Evolutionary conservation across 192 early-diverging fungal genomes (phyloP), one percentile per base, ranked within the genome.

Genomic region (Backusella circina): DNA sequence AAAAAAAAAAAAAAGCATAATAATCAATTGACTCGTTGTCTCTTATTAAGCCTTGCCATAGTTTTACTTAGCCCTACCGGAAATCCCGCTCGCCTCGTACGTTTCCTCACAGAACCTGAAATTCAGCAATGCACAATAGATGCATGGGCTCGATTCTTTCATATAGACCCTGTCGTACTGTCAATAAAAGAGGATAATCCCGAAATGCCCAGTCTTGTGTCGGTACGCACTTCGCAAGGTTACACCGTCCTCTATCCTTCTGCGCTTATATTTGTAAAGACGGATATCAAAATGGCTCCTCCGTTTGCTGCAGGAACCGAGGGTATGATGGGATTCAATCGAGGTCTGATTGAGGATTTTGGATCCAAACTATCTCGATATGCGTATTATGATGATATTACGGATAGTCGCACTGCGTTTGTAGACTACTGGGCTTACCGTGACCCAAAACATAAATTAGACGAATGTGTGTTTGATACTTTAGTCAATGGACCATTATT

Each of bases 31-130:
- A 57, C 54, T 57, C 12, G 54, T 26, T 57, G 54, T 57, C 54
- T 57, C 54, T 57, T 57, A 57, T 57, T 57, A 57, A 57, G 54
- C 54, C 35, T 68, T 35, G 18, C 15, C 30, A 35, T 36, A 68
- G 67, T 68, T 36, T 37, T 68, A 68, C 36, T 68, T 38, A 37
- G 67, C 33, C 67, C 67, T 5, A 68, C 67, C 10, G 67, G 67
- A 68, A 36, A 68, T 13, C 32, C 31, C 10, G 67, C 67, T 38
- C 32, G 32, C 10, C 36, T 68, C 12, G 18, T 68, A 68, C 36
- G 33, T 23, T 68, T 68, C 38, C 36, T 68, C 9, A 33, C 67
- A 8, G 21, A 33, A 23, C 35, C 67, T 21, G 67, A 68, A 21
- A 37, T 68, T 8, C 67, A 68, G 2, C 67, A 37, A 37, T 16